Evolutionary conservation across 768 basidiomycete species (phyloP), one percentile per base, ranked within the genome.

Genomic region (Lanmaoa rubissima): DNA sequence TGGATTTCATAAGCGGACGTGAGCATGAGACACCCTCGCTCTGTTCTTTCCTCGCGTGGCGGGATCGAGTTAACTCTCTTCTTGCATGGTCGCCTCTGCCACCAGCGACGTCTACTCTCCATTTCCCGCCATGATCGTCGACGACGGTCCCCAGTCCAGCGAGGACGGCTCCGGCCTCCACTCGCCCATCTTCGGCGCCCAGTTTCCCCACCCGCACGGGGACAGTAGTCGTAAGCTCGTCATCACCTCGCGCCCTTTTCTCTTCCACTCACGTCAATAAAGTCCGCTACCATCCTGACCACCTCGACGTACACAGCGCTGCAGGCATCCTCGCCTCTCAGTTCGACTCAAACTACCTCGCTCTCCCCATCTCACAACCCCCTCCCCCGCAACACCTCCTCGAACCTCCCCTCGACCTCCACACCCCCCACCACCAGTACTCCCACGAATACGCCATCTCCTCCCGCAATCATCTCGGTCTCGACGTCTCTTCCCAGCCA

Each of bases 111-210:
- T 82, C 48, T 85, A 80, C 67, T 75, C 83, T 13, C 79, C 83
- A 17, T 84, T 83, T 71, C 80, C 79, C 48, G 74, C 76, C 54
- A 77, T 81, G 70, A 74, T 78, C 58, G 72, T 77, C 56, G 88
- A 88, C 68, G 86, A 88, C 65, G 81, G 85, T 39, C 79, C 80
- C 43, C 86, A 84, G 73, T 87, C 86, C 24, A 87, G 85, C 70
- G 87, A 89, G 67, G 88, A 88, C 65, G 83, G 85, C 67, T 89
- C 88, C 51, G 87, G 85, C 58, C 73, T 90, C 24, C 86, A 88
- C 64, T 89, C 88, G 3, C 88, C 89, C 62, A 79, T 84, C 51
- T 86, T 86, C 73, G 76, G 75, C 54, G 69, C 79, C 48, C 74
- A 75, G 28, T 79, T 75, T 62, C 74, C 77, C 70, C 70, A 77